These are phyloP conservation scores for Backusella westeae DNA, from an alignment of 192 early-diverging fungal species.

Conservation along the genomic window DNA sequence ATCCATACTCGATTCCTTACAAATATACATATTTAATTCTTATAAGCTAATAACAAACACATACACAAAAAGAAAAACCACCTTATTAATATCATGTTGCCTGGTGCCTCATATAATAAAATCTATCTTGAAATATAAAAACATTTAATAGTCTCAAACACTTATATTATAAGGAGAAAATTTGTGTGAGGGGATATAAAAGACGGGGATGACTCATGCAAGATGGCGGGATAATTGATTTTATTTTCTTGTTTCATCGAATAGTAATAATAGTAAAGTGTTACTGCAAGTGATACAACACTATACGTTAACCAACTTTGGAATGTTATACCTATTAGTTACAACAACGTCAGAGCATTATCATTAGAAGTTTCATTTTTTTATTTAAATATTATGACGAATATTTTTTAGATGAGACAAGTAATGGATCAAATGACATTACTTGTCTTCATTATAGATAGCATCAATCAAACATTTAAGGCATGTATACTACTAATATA, in stretches of 20 bases:
- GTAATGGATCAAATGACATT: no score
- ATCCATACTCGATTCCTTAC: neutral
- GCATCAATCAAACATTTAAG: no score
- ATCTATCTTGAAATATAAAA: neutral
- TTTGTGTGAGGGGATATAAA: neutral
- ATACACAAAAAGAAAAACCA: neutral
- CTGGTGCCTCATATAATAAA: slow-evolving; percentile 5
- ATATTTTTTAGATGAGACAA: no score
- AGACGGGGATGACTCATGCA: neutral
- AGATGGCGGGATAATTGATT: neutral
- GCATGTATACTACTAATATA: no score
- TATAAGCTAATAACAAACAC: neutral
- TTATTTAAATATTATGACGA: no score
- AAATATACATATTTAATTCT: neutral
- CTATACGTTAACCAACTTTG: neutral
- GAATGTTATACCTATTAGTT: neutral
- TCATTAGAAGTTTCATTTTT: no score
- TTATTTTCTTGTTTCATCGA: neutral
- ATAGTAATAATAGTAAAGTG: neutral
- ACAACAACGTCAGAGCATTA: no score
- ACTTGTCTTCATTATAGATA: no score
- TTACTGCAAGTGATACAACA: neutral
- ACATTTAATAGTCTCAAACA: neutral
- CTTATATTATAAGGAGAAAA: neutral
- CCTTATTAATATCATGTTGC: slow-evolving; percentile 1